Evolutionary conservation across 192 early-diverging fungal species (phyloP), one percentile per base, ranked within the genome.

Genomic region (Mortierella antarctica): DNA sequence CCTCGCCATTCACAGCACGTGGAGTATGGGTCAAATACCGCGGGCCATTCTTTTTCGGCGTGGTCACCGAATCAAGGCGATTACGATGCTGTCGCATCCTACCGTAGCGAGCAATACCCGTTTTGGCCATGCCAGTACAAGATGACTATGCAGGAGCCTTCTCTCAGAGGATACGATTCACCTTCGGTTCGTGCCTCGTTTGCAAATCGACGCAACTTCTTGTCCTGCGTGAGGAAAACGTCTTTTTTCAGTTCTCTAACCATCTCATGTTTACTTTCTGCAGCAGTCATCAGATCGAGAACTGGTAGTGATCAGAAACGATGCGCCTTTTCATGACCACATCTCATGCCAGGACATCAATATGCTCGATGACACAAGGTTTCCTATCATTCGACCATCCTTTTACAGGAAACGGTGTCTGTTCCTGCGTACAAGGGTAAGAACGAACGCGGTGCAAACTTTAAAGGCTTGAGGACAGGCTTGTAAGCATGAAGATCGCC

Each of bases 61-160:
- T 17, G 51, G 49, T 14, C 52, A n/a, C 20, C 40, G 48, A 57
- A 61, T 6, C 61, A 51, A 41, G 44, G 57, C 8, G 44, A 44
- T 18, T 60, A 65, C 15, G 74, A 70, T 48, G 62, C 60, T 8
- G 20, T 67, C 12, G 21, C 13, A 1, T 70, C 68, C 9, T 70
- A 77, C 20, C 67, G 44, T 13, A 79, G 69, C 20, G 69, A 71
- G 13, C 12, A 58, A 2, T 65, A 66, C 47, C 18, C 63, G 2
- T 79, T 71, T 39, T 79, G 76, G 76, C 76, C 76, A 6, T 67
- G 63, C 51, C 69, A 79, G 52, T 62, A 66, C 45, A 63, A 57
- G 47, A 44, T 79, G 20, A 54, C 62, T 40, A 68, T 55, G 51
- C 64, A 66, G 47, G 69, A 68, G 57, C 64, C 45, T 7, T 39